phyloP scores from a whole-genome alignment of 805 yeast genomes.

The Hanseniaspora thailandica region DNA sequence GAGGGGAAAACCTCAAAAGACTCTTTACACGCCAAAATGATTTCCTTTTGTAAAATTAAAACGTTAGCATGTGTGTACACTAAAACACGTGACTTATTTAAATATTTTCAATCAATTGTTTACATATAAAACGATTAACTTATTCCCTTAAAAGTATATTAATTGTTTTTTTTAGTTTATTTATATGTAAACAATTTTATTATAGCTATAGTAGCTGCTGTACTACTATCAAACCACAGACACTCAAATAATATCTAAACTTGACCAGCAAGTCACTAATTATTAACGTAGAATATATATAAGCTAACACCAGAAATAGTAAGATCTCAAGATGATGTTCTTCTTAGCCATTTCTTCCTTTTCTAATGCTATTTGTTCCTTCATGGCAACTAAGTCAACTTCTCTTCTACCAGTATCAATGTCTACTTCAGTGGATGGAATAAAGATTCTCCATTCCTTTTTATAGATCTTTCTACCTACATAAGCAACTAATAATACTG shows the following conservation, averaged over 20 bases:
- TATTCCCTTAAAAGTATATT: too few species aligned
- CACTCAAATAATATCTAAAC: background rate
- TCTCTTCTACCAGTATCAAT: conserved; percentile 15
- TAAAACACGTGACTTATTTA: too few species aligned
- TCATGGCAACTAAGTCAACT: conserved; percentile 34
- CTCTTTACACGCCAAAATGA: too few species aligned
- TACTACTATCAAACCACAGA: too few species aligned
- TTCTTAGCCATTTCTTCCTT: conserved; percentile 32
- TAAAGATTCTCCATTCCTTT: conserved; percentile 31
- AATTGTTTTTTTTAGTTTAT: too few species aligned
- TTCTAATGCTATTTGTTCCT: conserved; percentile 44
- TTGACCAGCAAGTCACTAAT: background rate
- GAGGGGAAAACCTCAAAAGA: background rate
- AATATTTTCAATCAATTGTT: too few species aligned
- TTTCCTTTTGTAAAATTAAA: too few species aligned
- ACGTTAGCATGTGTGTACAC: too few species aligned
- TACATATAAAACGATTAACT: background rate
- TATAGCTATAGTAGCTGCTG: too few species aligned
- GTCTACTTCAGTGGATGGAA: conserved; percentile 10
- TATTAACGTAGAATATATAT: background rate
- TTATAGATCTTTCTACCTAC: conserved; percentile 47
- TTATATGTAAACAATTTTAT: too few species aligned
- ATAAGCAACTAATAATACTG: conserved; percentile 48
- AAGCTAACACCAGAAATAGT: conserved; percentile 38
- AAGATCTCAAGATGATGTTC: conserved; percentile 39